Conservation (phyloP, 495 filamentous ascomycete species). For the Daldinia childiae region DNA sequence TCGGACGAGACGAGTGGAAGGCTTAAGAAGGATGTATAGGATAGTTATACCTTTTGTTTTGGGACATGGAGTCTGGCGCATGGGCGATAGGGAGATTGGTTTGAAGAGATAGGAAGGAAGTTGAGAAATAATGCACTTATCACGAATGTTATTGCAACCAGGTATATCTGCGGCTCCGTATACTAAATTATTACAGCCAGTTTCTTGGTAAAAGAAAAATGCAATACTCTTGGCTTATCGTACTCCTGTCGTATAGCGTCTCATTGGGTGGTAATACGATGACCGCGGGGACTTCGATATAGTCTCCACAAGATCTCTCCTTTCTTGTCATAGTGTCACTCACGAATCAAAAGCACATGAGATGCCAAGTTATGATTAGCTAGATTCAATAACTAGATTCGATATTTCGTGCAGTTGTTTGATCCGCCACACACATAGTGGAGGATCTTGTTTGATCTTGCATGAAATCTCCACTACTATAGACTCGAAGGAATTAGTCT, state of each 20-base stretch:
- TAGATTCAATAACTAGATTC: background rate
- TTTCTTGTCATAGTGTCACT: background rate
- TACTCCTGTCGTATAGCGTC: background rate
- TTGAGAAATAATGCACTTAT: background rate
- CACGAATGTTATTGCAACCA: background rate
- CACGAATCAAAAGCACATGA: background rate
- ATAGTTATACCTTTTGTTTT: background rate
- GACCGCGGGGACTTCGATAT: background rate
- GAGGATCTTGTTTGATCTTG: background rate
- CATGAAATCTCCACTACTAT: background rate
- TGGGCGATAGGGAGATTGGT: background rate
- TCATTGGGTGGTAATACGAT: background rate
- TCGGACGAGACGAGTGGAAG: slow-evolving; percentile 58
- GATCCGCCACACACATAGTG: background rate
- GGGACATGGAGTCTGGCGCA: slow-evolving; percentile 18
- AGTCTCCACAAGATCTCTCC: background rate
- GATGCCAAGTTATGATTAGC: background rate
- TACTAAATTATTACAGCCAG: background rate
- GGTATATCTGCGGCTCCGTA: background rate
- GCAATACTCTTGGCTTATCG: background rate
- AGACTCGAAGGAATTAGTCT: background rate
- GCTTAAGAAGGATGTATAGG: background rate
- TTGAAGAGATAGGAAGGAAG: background rate
- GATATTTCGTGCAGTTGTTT: no score
- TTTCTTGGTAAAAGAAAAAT: background rate